phyloP scores from a whole-genome alignment of 1,284 basidiomycete species.

The Sanghuangporus sanghuang region DNA sequence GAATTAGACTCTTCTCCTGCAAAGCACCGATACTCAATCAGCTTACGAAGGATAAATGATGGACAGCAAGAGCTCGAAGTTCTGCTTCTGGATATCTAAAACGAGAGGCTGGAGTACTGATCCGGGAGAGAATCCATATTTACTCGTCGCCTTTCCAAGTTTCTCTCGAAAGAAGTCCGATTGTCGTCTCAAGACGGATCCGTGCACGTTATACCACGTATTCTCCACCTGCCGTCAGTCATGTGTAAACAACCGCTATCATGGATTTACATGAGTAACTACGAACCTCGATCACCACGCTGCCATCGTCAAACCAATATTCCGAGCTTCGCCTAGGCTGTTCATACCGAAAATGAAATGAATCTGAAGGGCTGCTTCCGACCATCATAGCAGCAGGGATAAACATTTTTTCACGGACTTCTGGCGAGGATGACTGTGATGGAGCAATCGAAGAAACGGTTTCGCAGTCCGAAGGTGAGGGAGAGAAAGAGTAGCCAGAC shows the following conservation, averaged over 20 bases:
- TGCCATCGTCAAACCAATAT: constrained; percentile 9
- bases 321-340: neutral
- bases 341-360: neutral
- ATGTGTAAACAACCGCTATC: neutral
- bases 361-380: neutral
- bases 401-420: neutral
- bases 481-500: neutral
- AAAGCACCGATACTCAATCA: too few relatives aligned
- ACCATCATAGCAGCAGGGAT: neutral
- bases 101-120: neutral
- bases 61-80: constrained; percentile 5
- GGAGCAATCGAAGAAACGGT: neutral
- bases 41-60: constrained; percentile 4
- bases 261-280: neutral
- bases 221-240: neutral
- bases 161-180: neutral
- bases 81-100: neutral
- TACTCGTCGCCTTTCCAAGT: neutral
- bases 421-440: neutral
- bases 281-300: neutral
- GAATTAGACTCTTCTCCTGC: neutral
- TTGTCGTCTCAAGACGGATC: neutral
- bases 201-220: constrained; percentile 1
- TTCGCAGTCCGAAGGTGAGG: neutral
- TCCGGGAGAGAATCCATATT: neutral